A percentile compares a stretch with the other conserved stretches of the same genome.
Conservation (phyloP, 202 grass and related monocot genomes). For the Bolboschoenoplectus hybrid region DNA sequence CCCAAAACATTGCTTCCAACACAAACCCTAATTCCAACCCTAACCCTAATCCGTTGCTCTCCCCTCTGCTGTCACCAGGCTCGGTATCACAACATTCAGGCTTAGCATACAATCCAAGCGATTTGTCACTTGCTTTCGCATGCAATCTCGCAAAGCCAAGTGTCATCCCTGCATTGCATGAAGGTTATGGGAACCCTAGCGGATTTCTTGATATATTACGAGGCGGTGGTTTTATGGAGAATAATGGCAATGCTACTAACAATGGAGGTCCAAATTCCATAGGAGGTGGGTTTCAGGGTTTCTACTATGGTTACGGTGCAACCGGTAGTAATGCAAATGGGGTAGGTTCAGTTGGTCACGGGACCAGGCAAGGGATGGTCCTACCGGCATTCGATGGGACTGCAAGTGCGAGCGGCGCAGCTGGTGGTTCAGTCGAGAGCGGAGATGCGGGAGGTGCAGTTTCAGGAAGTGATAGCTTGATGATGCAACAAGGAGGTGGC, state of each 20-base stretch:
- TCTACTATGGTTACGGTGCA: slow-evolving; percentile 40
- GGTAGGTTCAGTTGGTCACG: not conserved
- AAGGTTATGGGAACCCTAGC: slow-evolving; percentile 19
- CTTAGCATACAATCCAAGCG: slow-evolving; percentile 29
- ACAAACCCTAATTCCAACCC: slow-evolving; percentile 36
- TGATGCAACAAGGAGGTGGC: slow-evolving; percentile 33
- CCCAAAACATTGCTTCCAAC: slow-evolving; percentile 3
- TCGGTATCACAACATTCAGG: slow-evolving; percentile 19
- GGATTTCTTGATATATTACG: slow-evolving; percentile 44
- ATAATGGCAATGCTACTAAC: slow-evolving; percentile 23
- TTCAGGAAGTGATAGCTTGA: slow-evolving; percentile 18
- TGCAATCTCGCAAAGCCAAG: slow-evolving; percentile 40
- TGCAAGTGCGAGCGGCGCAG: slow-evolving; percentile 23
- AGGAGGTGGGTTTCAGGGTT: slow-evolving; percentile 29
- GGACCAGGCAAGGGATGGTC: not conserved
- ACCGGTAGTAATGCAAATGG: slow-evolving; percentile 12
- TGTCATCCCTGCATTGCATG: slow-evolving; percentile 2
- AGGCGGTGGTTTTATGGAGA: slow-evolving; percentile 33
- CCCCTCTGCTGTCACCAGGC: slow-evolving; percentile 25
- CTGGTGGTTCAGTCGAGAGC: not conserved
- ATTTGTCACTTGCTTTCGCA: slow-evolving; percentile 42
- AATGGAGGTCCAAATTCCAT: not conserved
- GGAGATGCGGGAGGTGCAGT: slow-evolving; percentile 2
- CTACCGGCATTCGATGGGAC: slow-evolving; percentile 25
- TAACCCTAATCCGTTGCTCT: slow-evolving; percentile 36